Base-by-base conservation (phyloP, 768 basidiomycete species). In the Boletellus ananas region DNA sequence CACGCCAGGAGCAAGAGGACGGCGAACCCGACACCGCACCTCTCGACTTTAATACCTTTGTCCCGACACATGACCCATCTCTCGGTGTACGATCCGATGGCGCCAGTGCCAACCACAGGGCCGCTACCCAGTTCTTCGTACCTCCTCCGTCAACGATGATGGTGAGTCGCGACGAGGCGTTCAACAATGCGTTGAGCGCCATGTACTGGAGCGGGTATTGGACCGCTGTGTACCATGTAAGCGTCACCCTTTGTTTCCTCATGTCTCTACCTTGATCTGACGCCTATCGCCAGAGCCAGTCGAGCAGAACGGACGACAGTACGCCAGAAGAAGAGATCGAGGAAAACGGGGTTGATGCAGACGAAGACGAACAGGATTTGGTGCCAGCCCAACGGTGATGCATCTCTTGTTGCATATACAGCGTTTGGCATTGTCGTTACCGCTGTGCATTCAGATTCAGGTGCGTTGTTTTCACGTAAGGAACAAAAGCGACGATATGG, bases 161-260 rank as follows among this genome's bases (percentile, higher is more conserved):
- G 64, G 78, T 82, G 16, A 77, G 74, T 55, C 81, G 78, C 57
- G 87, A 91, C 54, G 86, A 91, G 58, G 87, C 87, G 1, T 91
- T 91, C 66, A 72, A 76, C 21, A 81, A 82, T 42, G 90, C 88
- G 5, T 57, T 90, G 60, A 78, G 75, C 27, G 87, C 90, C 16
- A 90, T 86, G 82, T 92, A 91, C 64, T 91, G 90, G 89, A 74
- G 77, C 20, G 90, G 89, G 17, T 92, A 91, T 64, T 92, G 89
- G 88, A 89, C 87, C 3, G 88, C 88, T 1, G 77, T 90, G 41
- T 91, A 90, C 61, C 84, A 91, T 63, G 89, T 87, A 58, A 43
- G 81, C 17, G 17, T 73, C 9, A n/a, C 11, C 16, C 1, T 16
- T 17, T 12, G 1, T 25, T 17, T 31, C 5, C 50, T 36, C 9